phyloP scores from a whole-genome alignment of 331 rosid genomes.

The Malus hybrid region DNA sequence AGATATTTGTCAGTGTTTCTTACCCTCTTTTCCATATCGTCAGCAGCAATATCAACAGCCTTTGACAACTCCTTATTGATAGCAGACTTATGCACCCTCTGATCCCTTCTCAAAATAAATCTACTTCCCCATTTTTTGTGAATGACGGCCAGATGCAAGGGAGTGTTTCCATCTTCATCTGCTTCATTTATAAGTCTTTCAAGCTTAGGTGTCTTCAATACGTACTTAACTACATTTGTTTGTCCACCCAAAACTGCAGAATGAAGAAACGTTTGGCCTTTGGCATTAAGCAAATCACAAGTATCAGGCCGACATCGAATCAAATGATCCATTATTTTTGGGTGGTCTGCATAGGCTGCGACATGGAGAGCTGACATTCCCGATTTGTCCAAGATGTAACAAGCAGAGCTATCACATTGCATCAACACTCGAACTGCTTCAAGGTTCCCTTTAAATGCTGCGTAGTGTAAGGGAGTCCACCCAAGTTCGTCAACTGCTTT shows the following conservation, averaged over 20 bases:
- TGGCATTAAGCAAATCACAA: constrained; percentile 7
- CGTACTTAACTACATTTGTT: not conserved
- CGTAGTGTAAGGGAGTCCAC: constrained; percentile 21
- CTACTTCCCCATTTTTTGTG: not conserved
- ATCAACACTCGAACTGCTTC: not conserved
- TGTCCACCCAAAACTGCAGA: constrained; percentile 1
- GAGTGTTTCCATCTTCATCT: constrained; percentile 10
- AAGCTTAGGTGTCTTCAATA: not conserved
- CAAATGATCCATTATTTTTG: not conserved
- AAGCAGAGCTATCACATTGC: not conserved
- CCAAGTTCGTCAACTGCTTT: constrained; percentile 4
- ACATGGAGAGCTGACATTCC: too few relatives aligned
- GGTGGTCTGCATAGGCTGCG: constrained; percentile 4
- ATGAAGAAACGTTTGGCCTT: constrained; percentile 1
- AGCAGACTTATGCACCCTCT: not conserved
- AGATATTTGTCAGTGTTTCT: too few relatives aligned
- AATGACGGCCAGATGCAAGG: constrained; percentile 1
- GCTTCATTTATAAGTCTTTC: constrained; percentile 3
- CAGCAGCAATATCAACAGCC: not conserved
- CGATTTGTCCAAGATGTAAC: not conserved
- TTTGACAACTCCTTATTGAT: not conserved
- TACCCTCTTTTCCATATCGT: not conserved
- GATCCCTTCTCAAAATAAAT: fast-evolving
- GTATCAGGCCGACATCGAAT: not conserved
- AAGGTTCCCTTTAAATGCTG: constrained; percentile 2